Base-by-base conservation (phyloP, 768 basidiomycete genomes). In the Kwoniella heveanensis region DNA sequence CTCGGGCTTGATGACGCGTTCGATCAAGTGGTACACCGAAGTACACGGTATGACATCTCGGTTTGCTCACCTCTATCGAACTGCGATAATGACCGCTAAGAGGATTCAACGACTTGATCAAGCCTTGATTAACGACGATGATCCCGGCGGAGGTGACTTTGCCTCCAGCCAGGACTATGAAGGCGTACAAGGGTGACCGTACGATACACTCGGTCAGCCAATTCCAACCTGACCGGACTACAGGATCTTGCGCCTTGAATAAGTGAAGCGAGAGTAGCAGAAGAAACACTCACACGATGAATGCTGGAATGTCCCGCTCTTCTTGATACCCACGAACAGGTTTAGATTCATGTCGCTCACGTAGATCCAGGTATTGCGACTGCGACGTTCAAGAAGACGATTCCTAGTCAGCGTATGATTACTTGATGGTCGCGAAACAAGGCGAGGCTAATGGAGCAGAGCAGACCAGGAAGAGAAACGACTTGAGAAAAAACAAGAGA, bases 11-110 rank as follows among this genome's bases (percentile, higher is more conserved):
- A n/a, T n/a, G n/a, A n/a, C n/a, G n/a, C n/a, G n/a, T n/a, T n/a
- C n/a, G n/a, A n/a, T n/a, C n/a, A n/a, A n/a, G n/a, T n/a, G n/a
- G n/a, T n/a, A n/a, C n/a, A n/a, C n/a, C n/a, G n/a, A n/a, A n/a
- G n/a, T n/a, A n/a, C n/a, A n/a, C n/a, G n/a, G n/a, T n/a, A n/a
- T n/a, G n/a, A n/a, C n/a, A n/a, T n/a, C n/a, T n/a, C n/a, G n/a
- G n/a, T 25, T 26, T 12, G 60, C 82, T 44, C 60, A 85, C 86
- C 55, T 85, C 80, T 30, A 86, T 83, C 0, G 85, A 84, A 22
- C 86, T 86, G 57, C 87, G 81, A 74, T 89, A 89, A 69, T 89
- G 88, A 0, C 88, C 88, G 2, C 86, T 86, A 2, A 88, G 80
- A 1, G 88, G 88, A 2, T 85, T 86, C 2, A 89, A 78, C 3